phyloP scores from a whole-genome alignment of 2,329 filamentous ascomycete genomes.

The Madurella fahalii region DNA sequence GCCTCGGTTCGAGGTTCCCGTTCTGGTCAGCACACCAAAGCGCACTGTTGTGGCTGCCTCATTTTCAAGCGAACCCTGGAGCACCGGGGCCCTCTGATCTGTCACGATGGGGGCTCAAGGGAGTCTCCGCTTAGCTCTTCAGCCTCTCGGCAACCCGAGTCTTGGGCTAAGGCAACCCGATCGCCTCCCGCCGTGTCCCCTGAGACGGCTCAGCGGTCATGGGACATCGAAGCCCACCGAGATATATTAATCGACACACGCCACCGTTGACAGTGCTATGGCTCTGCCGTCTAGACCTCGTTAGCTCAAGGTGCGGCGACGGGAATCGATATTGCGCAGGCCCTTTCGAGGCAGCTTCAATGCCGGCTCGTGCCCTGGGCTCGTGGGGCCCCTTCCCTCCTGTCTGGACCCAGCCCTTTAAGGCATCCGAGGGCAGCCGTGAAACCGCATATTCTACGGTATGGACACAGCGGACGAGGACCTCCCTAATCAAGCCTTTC shows the following conservation, averaged over 20 bases:
- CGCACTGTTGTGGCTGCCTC: too few species aligned
- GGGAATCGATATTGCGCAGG: conserved; percentile 8
- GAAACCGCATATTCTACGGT: neutral
- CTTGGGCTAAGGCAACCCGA: neutral
- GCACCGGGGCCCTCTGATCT: too few species aligned
- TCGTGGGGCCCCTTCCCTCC: neutral
- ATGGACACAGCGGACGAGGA: neutral
- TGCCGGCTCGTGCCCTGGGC: conserved; percentile 5
- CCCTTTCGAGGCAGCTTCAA: neutral
- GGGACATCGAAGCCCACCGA: conserved; percentile 12
- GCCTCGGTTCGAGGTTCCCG: too few species aligned
- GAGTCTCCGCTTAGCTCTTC: neutral
- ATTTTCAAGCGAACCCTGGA: too few species aligned
- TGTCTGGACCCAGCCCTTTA: neutral
- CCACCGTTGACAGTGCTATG: conserved; percentile 3
- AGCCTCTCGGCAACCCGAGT: conserved; percentile 8
- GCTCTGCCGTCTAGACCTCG: conserved; percentile 6
- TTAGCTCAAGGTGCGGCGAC: conserved; percentile 2
- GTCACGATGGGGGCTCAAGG: too few species aligned
- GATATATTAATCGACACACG: conserved; percentile 21
- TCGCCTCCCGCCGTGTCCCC: conserved; percentile 1
- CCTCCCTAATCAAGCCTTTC: neutral
- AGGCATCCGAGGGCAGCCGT: neutral
- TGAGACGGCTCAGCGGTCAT: conserved; percentile 14
- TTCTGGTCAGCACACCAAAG: too few species aligned